Percentiles rank a stretch among this genome's conserved stretches.
Conservation (phyloP, 1,139 yeast genomes). For the Protomyces macrosporus region DNA sequence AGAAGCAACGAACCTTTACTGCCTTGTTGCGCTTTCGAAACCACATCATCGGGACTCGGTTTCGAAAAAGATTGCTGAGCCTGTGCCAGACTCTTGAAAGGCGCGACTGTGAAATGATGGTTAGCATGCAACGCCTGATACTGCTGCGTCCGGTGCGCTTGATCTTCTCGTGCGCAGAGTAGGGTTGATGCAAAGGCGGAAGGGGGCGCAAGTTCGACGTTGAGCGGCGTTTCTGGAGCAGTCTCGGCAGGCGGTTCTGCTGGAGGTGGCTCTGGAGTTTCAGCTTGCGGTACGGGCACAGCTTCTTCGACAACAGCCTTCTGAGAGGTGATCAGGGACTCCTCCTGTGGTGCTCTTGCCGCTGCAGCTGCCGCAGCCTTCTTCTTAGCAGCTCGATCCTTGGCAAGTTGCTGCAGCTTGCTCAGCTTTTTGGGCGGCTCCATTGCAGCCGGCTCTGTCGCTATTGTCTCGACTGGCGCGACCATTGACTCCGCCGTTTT, state of each 20-base stretch:
- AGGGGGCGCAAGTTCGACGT: slow-evolving; percentile 40
- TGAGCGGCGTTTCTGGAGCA: background rate
- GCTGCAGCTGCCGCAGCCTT: slow-evolving; percentile 26
- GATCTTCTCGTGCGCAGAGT: slow-evolving; percentile 9
- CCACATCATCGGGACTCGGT: slow-evolving; percentile 81
- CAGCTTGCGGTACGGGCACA: background rate
- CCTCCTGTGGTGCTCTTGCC: slow-evolving; percentile 8
- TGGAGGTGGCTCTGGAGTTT: background rate
- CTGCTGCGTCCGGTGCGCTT: background rate
- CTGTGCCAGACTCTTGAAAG: slow-evolving; percentile 45
- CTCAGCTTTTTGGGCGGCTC: slow-evolving; percentile 35
- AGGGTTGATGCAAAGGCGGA: slow-evolving; percentile 30
- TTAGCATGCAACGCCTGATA: slow-evolving; percentile 22
- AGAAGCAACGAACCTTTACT: slow-evolving; percentile 8
- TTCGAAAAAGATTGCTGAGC: slow-evolving; percentile 48
- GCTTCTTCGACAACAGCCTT: background rate
- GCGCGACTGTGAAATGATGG: slow-evolving; percentile 35
- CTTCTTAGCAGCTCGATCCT: slow-evolving; percentile 40
- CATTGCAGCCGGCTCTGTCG: background rate
- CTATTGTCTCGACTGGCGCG: background rate
- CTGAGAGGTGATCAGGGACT: background rate
- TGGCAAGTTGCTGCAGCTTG: slow-evolving; percentile 50
- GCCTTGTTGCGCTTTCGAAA: slow-evolving; percentile 37
- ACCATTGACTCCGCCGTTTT: background rate
- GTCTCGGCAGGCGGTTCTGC: background rate